These are phyloP conservation scores for Entomortierella parvispora DNA, from an alignment of 192 early-diverging fungal species.

Conservation along the genomic window DNA sequence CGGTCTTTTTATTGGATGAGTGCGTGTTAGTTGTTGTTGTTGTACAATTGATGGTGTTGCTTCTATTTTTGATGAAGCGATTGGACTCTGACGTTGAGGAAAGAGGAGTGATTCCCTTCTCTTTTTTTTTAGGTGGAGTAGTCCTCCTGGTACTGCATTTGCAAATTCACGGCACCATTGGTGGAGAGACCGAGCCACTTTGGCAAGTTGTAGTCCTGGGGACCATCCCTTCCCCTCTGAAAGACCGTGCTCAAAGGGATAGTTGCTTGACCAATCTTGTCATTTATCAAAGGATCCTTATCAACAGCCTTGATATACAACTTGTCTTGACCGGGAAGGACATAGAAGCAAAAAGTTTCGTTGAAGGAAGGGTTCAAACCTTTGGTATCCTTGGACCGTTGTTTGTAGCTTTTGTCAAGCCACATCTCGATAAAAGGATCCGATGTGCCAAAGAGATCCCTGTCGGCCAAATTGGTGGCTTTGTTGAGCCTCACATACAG, in stretches of 20 bases:
- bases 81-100: background rate
- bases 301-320: constrained; percentile 51
- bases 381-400: constrained; percentile 28
- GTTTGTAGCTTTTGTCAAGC: constrained; percentile 39
- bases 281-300: constrained; percentile 41
- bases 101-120: too few relatives aligned
- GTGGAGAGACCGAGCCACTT: constrained; percentile 43
- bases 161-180: constrained; percentile 46
- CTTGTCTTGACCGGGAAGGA: constrained; percentile 37
- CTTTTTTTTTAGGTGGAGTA: background rate
- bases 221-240: constrained; percentile 22
- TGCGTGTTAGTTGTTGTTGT: too few relatives aligned
- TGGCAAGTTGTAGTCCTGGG: constrained; percentile 41
- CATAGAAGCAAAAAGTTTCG: constrained; percentile 34
- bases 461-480: constrained; percentile 20
- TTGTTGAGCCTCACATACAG: constrained; percentile 35
- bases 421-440: constrained; percentile 41
- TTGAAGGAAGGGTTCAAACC: constrained; percentile 24
- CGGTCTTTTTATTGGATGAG: too few relatives aligned
- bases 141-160: constrained; percentile 23
- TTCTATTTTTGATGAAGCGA: background rate
- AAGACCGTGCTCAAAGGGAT: constrained; percentile 32
- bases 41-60: too few relatives aligned
- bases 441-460: constrained; percentile 21
- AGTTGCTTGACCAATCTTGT: constrained; percentile 46